A percentile compares a stretch with the other conserved stretches of the same genome.
phyloP scores from a whole-genome alignment of 2,329 filamentous ascomycete genomes.

The Setomelanomma holmii region DNA sequence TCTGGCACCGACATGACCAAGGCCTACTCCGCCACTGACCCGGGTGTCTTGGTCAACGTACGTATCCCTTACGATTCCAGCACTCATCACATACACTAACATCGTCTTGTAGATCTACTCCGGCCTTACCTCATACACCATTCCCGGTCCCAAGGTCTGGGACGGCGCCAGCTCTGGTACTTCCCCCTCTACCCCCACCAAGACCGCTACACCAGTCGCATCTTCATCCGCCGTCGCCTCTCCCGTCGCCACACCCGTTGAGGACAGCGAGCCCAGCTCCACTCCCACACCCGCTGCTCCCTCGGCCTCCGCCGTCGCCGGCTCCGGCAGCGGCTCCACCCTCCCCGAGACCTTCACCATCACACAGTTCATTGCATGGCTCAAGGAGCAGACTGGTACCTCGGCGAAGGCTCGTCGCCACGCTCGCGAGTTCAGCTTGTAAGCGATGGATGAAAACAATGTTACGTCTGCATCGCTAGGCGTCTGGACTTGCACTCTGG shows the following conservation, averaged over 20 bases:
- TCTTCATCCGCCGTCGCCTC: conserved; percentile 6
- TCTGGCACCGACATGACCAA: conserved; percentile 55
- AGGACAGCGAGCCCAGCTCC: background rate
- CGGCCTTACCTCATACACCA: conserved; percentile 41
- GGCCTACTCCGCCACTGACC: conserved; percentile 49
- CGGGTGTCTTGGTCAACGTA: conserved; percentile 51
- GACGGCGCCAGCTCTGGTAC: conserved; percentile 26
- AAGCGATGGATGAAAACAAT: conserved; percentile 35
- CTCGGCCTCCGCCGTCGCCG: conserved; percentile 5
- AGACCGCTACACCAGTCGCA: conserved; percentile 3
- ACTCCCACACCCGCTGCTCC: conserved; percentile 14
- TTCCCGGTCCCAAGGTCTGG: conserved; percentile 51
- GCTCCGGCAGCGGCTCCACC: conserved; percentile 16
- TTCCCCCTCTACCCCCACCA: conserved; percentile 18
- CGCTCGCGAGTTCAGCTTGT: conserved; percentile 43
- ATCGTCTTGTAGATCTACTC: too few species aligned
- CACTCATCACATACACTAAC: too few species aligned
- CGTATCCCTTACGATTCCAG: too few species aligned
- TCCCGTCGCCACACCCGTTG: conserved; percentile 10
- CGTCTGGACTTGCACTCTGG: conserved; percentile 9
- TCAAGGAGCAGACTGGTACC: conserved; percentile 29
- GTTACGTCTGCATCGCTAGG: conserved; percentile 12
- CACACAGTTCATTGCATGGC: conserved; percentile 38
- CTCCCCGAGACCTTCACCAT: conserved; percentile 41
- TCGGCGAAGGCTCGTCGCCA: conserved; percentile 22